Conservation (phyloP, 345 rosid species). For the Lumnitzera littorea region DNA sequence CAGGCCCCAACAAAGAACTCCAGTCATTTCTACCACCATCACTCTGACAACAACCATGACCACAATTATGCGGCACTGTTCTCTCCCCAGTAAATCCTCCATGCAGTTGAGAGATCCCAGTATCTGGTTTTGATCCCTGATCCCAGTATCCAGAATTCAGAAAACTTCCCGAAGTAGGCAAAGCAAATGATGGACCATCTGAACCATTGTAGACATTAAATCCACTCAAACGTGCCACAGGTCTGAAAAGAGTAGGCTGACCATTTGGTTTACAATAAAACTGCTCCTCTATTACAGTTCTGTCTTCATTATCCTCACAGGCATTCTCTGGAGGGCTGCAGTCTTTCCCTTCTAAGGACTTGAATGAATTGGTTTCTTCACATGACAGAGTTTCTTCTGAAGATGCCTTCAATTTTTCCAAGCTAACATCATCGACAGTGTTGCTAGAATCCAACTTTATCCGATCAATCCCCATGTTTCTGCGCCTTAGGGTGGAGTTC, state of each 20-base stretch:
- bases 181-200: conserved; percentile 30
- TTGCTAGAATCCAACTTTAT: conserved; percentile 22
- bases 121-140: conserved; percentile 41
- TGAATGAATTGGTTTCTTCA: conserved; percentile 45
- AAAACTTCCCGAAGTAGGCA: conserved; percentile 22
- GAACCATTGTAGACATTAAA: conserved; percentile 31
- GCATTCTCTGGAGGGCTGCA: conserved; percentile 33
- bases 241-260: conserved; percentile 56
- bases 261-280: conserved; percentile 30
- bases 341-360: conserved; percentile 51
- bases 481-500: conserved; percentile 75
- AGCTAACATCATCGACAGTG: conserved; percentile 30
- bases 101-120: conserved; percentile 44
- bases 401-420: conserved; percentile 48
- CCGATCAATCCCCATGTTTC: conserved; percentile 28
- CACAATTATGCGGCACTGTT: conserved; percentile 61
- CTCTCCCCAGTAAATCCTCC: conserved; percentile 46
- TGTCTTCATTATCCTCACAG: conserved; percentile 35
- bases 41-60: conserved; percentile 56
- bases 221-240: conserved; percentile 60
- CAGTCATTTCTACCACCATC: conserved; percentile 13
- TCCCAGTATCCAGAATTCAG: conserved; percentile 26
- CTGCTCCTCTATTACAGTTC: conserved; percentile 16
- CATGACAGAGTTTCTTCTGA: conserved; percentile 76
- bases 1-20: conserved; percentile 68